Conservation (phyloP, 1,284 basidiomycete species). For the Xerocomus amazonicus region DNA sequence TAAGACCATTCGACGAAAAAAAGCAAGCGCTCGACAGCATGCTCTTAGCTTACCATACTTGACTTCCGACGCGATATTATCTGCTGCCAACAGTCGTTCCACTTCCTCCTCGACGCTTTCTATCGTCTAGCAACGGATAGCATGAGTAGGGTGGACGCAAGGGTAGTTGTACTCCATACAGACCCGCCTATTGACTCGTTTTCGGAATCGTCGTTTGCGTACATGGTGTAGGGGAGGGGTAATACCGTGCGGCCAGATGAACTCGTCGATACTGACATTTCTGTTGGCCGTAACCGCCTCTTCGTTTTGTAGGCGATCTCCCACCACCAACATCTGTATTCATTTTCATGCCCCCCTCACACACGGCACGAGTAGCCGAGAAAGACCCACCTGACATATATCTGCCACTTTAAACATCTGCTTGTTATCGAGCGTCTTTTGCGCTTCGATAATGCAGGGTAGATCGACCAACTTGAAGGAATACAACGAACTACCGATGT, state of each 20-base stretch:
- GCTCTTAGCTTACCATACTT: slow-evolving; percentile 58
- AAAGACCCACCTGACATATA: slow-evolving; percentile 81
- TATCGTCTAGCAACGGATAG: slow-evolving; percentile 61
- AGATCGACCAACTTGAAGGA: slow-evolving; percentile 95
- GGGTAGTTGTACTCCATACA: slow-evolving; percentile 20
- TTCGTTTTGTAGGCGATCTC: slow-evolving; percentile 72
- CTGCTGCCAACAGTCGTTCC: slow-evolving; percentile 85
- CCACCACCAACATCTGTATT: slow-evolving; percentile 82
- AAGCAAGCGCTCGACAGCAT: neutral
- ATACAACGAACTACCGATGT: slow-evolving; percentile 79
- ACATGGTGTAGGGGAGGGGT: slow-evolving; percentile 92
- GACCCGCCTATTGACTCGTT: slow-evolving; percentile 80
- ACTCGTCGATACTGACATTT: slow-evolving; percentile 89
- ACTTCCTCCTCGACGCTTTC: slow-evolving; percentile 98
- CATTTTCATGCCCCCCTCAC: slow-evolving; percentile 8
- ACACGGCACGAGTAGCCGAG: neutral
- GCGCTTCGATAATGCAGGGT: slow-evolving; percentile 91
- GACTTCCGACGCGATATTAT: slow-evolving; percentile 77
- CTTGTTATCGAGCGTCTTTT: slow-evolving; percentile 95
- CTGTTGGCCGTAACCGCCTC: slow-evolving; percentile 54
- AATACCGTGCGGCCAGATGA: slow-evolving; percentile 96
- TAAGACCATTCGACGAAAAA: neutral
- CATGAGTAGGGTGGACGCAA: slow-evolving; percentile 3
- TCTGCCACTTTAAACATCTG: slow-evolving; percentile 99
- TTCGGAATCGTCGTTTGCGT: slow-evolving; percentile 91